These are phyloP conservation scores for Galerina sulciceps DNA, from an alignment of 768 basidiomycete species.

Conservation along the genomic window DNA sequence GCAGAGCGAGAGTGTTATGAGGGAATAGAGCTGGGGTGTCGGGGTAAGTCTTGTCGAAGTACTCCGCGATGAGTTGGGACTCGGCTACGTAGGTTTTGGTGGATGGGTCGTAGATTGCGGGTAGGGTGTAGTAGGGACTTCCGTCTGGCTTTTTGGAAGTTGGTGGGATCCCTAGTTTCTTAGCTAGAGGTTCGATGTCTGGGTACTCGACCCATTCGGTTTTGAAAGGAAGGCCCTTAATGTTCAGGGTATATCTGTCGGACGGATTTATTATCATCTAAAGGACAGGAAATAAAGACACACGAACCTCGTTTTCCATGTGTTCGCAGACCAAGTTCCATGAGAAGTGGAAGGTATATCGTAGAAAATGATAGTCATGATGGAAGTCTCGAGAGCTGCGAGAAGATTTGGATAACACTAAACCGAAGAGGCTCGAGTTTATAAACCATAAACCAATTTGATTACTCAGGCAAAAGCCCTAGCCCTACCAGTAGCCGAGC, in stretches of 20 bases:
- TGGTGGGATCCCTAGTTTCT: constrained; percentile 39
- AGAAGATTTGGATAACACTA: too few relatives aligned
- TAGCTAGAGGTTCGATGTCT: constrained; percentile 42
- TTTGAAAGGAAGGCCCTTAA: constrained; percentile 41
- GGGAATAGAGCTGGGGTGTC: constrained; percentile 43
- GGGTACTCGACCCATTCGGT: constrained; percentile 56
- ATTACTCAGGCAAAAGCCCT: too few relatives aligned
- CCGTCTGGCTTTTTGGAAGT: constrained; percentile 33
- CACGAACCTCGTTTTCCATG: too few relatives aligned
- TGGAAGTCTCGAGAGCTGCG: too few relatives aligned
- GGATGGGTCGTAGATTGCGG: constrained; percentile 50
- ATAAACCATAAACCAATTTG: too few relatives aligned
- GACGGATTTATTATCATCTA: too few relatives aligned
- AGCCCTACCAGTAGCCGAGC: too few relatives aligned
- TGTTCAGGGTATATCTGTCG: constrained; percentile 24
- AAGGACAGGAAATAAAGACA: too few relatives aligned
- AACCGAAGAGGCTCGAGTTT: too few relatives aligned
- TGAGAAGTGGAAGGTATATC: too few relatives aligned
- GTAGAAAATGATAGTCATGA: too few relatives aligned
- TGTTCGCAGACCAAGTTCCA: too few relatives aligned
- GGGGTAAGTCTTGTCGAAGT: constrained; percentile 56
- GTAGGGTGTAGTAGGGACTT: constrained; percentile 43
- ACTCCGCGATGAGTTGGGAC: constrained; percentile 51
- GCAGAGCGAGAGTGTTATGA: constrained; percentile 12
- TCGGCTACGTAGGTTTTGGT: constrained; percentile 42